Percentiles rank a stretch among this genome's conserved stretches.
phyloP scores from a whole-genome alignment of 2,329 filamentous ascomycete genomes.

The Plenodomus tracheiphilus region DNA sequence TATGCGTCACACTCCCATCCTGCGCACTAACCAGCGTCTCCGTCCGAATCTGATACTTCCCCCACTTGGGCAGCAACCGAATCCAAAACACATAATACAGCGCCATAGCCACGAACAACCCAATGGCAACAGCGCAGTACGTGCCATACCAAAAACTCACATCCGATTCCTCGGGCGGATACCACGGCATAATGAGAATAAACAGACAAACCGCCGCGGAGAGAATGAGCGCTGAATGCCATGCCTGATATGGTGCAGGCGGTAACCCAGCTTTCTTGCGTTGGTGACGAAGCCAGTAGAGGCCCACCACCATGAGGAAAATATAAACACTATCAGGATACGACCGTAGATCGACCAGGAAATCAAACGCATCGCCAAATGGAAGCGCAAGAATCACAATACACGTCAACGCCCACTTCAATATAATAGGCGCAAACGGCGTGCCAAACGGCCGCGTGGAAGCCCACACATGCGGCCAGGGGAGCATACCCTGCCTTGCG shows the following conservation, averaged over 20 bases:
- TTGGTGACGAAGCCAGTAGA: constrained; percentile 30
- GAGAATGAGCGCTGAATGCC: constrained; percentile 29
- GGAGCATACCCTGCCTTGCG: constrained; percentile 33
- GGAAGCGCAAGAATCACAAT: constrained; percentile 51
- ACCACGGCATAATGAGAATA: constrained; percentile 72
- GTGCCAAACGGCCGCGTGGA: constrained; percentile 67
- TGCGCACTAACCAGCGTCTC: constrained; percentile 29
- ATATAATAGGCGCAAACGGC: constrained; percentile 60
- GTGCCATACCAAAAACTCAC: constrained; percentile 77
- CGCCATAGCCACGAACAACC: constrained; percentile 21
- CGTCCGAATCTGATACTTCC: constrained; percentile 28
- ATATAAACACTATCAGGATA: constrained; percentile 32
- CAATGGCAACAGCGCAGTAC: constrained; percentile 67
- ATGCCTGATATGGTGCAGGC: constrained; percentile 23
- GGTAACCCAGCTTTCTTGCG: constrained; percentile 31
- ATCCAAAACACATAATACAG: constrained; percentile 37
- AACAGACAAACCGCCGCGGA: constrained; percentile 30
- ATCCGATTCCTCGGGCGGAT: constrained; percentile 64
- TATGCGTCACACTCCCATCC: constrained; percentile 34
- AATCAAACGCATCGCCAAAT: constrained; percentile 67
- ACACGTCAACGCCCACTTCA: constrained; percentile 31
- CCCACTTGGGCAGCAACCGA: constrained; percentile 24
- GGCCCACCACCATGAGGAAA: constrained; percentile 30
- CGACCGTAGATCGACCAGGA: constrained; percentile 52
- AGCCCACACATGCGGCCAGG: constrained; percentile 58